Percentiles rank a stretch among this genome's conserved stretches.
Conservation (phyloP, 805 yeast species). For the Candida odintsovae region DNA sequence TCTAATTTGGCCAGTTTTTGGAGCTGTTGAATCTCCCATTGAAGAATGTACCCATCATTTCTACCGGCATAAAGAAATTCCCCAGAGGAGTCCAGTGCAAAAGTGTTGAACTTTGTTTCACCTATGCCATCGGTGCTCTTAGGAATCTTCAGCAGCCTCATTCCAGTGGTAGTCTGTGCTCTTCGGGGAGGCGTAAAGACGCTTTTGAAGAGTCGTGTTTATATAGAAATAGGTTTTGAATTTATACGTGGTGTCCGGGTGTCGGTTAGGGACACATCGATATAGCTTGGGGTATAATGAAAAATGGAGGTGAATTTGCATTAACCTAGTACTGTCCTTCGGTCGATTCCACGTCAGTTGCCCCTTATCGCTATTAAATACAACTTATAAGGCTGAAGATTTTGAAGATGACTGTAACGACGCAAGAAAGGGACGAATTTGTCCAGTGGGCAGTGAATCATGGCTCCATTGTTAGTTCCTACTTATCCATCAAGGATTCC, state of each 20-base stretch:
- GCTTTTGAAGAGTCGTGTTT: too few relatives aligned
- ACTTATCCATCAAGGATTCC: conserved; percentile 19
- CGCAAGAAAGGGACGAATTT: conserved; percentile 8
- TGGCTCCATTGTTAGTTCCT: conserved; percentile 8
- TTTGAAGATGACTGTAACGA: conserved; percentile 2
- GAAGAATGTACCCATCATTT: conserved; percentile 8
- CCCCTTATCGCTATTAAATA: too few relatives aligned
- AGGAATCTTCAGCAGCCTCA: conserved; percentile 21
- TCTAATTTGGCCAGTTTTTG: conserved; percentile 8
- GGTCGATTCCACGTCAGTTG: too few relatives aligned
- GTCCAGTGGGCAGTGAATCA: conserved; percentile 11
- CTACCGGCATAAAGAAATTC: conserved; percentile 9
- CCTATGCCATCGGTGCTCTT: not conserved
- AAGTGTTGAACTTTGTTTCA: conserved; percentile 4
- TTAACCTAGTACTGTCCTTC: too few relatives aligned
- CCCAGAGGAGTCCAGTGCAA: conserved; percentile 3
- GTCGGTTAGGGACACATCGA: too few relatives aligned
- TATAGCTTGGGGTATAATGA: too few relatives aligned
- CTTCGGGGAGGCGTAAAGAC: too few relatives aligned
- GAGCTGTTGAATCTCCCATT: conserved; percentile 17
- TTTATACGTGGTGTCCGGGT: too few relatives aligned
- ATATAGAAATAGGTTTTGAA: too few relatives aligned
- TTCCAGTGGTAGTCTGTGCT: not conserved
- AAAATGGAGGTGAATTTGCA: too few relatives aligned
- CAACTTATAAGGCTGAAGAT: not conserved